Evolutionary conservation across 2,329 filamentous ascomycete genomes (phyloP).

Genomic region (Colletotrichum sublineola): DNA sequence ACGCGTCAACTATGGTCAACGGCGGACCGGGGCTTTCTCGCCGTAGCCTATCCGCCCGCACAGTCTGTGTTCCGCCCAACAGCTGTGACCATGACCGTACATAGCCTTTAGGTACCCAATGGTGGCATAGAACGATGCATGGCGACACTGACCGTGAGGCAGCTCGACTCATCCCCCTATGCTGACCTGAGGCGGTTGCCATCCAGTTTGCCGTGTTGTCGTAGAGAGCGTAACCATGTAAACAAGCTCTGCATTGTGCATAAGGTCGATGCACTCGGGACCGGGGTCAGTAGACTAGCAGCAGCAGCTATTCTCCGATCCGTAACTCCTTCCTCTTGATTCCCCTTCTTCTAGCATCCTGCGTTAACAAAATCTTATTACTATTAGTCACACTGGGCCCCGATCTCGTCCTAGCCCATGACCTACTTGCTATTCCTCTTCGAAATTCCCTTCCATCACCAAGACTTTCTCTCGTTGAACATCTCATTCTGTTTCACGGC

Average conservation of each 20-base stretch:
- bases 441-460: conserved; percentile 11
- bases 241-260: conserved; percentile 31
- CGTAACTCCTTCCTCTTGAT: conserved; percentile 12
- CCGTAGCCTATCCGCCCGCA: background rate
- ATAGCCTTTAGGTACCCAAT: conserved; percentile 4
- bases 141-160: conserved; percentile 13
- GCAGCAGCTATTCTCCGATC: conserved; percentile 12
- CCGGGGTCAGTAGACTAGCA: background rate
- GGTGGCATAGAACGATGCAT: conserved; percentile 22
- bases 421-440: conserved; percentile 10
- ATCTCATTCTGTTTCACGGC: conserved; percentile 17
- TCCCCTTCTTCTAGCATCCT: conserved; percentile 13
- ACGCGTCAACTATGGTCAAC: background rate
- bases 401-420: background rate
- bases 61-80: conserved; percentile 24
- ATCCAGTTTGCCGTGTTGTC: conserved; percentile 1
- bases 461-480: conserved; percentile 19
- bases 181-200: background rate
- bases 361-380: conserved; percentile 24
- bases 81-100: conserved; percentile 1
- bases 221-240: conserved; percentile 9
- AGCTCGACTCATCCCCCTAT: background rate
- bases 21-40: conserved; percentile 2
- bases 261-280: background rate
- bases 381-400: conserved; percentile 29